These are phyloP conservation scores for Penicillium verrucosum DNA, from an alignment of 2,329 filamentous ascomycete species.

Conservation along the genomic window DNA sequence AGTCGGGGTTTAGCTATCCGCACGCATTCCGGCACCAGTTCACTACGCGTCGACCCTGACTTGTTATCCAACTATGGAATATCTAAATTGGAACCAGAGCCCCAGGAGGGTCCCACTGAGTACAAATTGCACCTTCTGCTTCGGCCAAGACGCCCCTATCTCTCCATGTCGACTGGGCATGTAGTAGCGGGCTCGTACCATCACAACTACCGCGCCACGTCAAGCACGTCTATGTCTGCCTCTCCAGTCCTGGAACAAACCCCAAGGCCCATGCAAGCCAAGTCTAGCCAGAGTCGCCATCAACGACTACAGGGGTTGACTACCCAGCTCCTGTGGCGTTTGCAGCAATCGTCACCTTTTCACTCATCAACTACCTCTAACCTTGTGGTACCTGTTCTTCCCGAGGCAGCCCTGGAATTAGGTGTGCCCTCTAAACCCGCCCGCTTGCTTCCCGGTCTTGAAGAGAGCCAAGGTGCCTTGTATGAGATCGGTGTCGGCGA, in stretches of 20 bases:
- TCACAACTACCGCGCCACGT: constrained; percentile 28
- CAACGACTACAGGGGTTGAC: constrained; percentile 86
- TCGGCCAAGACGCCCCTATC: constrained; percentile 71
- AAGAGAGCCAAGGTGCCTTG: constrained; percentile 87
- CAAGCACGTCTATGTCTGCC: constrained; percentile 18
- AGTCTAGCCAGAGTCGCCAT: constrained; percentile 69
- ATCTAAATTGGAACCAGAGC: constrained; percentile 79
- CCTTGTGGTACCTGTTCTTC: constrained; percentile 70
- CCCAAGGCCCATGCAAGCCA: constrained; percentile 40
- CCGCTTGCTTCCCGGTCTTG: constrained; percentile 67
- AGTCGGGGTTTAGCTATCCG: constrained; percentile 24
- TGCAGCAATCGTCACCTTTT: constrained; percentile 92
- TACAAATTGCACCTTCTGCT: constrained; percentile 93
- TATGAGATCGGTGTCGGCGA: constrained; percentile 97
- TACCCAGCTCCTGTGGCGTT: constrained; percentile 88
- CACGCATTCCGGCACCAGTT: constrained; percentile 35
- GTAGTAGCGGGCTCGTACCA: constrained; percentile 54
- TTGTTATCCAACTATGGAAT: constrained; percentile 59
- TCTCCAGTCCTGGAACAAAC: constrained; percentile 32
- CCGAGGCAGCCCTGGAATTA: constrained; percentile 60
- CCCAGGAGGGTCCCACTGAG: constrained; percentile 89
- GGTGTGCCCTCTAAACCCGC: constrained; percentile 53
- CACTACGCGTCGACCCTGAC: constrained; percentile 40
- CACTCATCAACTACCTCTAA: constrained; percentile 76
- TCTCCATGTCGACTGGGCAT: constrained; percentile 64